Evolutionary conservation across 2,329 filamentous ascomycete species (phyloP).

Genomic region (Thielaviopsis punctulata): DNA sequence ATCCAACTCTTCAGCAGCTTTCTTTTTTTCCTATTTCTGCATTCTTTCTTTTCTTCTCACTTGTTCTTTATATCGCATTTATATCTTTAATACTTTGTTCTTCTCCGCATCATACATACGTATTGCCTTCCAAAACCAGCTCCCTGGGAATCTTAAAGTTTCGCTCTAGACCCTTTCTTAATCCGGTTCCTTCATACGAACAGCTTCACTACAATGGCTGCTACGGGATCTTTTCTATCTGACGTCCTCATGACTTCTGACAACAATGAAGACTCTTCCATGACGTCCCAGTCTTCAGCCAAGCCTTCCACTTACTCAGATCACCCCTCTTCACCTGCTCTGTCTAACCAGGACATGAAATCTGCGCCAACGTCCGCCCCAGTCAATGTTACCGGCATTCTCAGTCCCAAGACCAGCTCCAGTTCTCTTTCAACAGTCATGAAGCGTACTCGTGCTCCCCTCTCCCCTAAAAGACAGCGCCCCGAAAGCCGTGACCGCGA

Average conservation of each 20-base stretch:
- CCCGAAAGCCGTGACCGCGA: conserved; percentile 2
- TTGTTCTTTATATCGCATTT: not conserved
- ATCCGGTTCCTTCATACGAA: not conserved
- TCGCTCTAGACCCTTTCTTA: not conserved
- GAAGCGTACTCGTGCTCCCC: not conserved
- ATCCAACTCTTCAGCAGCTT: not conserved
- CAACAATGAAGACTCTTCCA: not conserved
- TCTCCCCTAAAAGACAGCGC: conserved; percentile 1
- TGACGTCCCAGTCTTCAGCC: not conserved
- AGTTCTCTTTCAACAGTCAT: not conserved
- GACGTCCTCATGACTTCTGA: conserved; percentile 2
- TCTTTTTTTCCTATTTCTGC: not conserved
- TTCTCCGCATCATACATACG: not conserved
- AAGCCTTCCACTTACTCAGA: not conserved
- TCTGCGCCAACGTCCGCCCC: not conserved
- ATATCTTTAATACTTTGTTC: not conserved
- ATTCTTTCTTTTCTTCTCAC: not conserved
- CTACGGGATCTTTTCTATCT: conserved; percentile 3
- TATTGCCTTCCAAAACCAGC: no score
- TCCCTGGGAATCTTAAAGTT: no score
- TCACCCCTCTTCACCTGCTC: conserved; percentile 1
- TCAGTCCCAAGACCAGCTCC: conserved; percentile 8
- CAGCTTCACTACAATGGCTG: conserved; percentile 1
- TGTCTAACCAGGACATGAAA: not conserved
- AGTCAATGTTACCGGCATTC: not conserved